Evolutionary conservation across 768 basidiomycete species (phyloP), one percentile per base, ranked within the genome.

Genomic region (Tylopilus intermedius): DNA sequence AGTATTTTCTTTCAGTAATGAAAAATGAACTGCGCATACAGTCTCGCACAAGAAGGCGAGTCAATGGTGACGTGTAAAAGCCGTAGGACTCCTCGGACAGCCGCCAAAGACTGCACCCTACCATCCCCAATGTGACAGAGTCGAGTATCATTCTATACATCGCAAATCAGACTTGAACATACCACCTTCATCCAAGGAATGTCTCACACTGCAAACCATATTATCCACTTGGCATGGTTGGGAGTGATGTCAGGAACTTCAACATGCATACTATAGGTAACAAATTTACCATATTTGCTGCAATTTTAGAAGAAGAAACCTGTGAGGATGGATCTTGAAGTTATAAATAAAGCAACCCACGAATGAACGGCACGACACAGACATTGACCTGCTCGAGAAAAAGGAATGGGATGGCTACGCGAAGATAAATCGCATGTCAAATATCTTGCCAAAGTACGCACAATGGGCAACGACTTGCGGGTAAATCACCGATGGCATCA

Each of bases 351-450:
- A 26, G 7, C 13, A 5, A 44, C 42, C 3, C 22, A 44, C 41
- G 5, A 21, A 9, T 5, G 11, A n/a, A 14, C n/a, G 9, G 4
- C 18, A 7, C 7, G n/a, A 14, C 14, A 22, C 64, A 67, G 30
- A 65, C 7, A 13, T 49, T 45, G 7, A 18, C 29, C 8, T 49
- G 38, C 10, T 11, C 7, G 5, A 67, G 45, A 24, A 57, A 38
- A 18, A 7, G 3, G 0, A n/a, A 21, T 1, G n/a, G 22, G 2
- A 22, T 14, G 1, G 41, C 41, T 50, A 15, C 10, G 8, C 15
- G 35, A 37, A 5, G 32, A 3, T 37, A 15, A 37, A 18, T 15
- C 2, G 26, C 10, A 6, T 14, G 6, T 10, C 24, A 10, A 18
- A 43, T 2, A 24, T 21, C n/a, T 26, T 11, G 2, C 9, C 15